Evolutionary conservation across 495 filamentous ascomycete species (phyloP), one percentile per base, ranked within the genome.

Genomic region (Aspergillus taichungensis): DNA sequence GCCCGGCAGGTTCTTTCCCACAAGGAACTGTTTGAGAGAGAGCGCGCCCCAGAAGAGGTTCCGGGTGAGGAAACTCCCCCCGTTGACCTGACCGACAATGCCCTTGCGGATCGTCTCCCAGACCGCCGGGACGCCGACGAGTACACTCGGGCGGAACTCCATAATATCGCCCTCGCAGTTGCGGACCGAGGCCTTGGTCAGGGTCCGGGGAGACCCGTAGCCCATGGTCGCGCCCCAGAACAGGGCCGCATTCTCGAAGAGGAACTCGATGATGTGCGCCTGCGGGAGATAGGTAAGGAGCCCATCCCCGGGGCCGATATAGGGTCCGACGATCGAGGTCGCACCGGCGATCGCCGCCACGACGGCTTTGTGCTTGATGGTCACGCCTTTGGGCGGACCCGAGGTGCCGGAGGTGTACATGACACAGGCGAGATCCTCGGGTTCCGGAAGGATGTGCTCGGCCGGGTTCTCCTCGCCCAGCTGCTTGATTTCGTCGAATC

Each of bases 31-130:
- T 73, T 98, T 98, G 46, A 85, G 79, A 37, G 80, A 76, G 63
- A 96, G 72, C 8, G 88, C 89, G 37, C 82, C 83, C 92, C 92
- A 98, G 74, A 98, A 98, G 57, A 98, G 66, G 43, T 84, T 87
- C 63, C 78, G 83, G 8, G 83, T 76, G n/a, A 97, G 40, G 24
- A 79, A 69, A 59, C 79, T 84, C 40, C 81, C 79, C 51, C 82
- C 78, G 65, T 84, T 81, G 46, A 97, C 79, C 67, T 95, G 91
- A 58, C 76, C 73, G 50, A 94, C 72, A 49, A 98, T 90, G 53
- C 92, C 92, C 66, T 98, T 98, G 81, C 96, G 96, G 52, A 98
- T 87, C 0, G 88, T 83, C 67, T 98, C 92, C 86, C 90, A 98
- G 9, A 98, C 92, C 30, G 91, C 89, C 6, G 92, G 92, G 12